Base-by-base conservation (phyloP, 2,329 filamentous ascomycete genomes). In the Cladosporium colombiae region DNA sequence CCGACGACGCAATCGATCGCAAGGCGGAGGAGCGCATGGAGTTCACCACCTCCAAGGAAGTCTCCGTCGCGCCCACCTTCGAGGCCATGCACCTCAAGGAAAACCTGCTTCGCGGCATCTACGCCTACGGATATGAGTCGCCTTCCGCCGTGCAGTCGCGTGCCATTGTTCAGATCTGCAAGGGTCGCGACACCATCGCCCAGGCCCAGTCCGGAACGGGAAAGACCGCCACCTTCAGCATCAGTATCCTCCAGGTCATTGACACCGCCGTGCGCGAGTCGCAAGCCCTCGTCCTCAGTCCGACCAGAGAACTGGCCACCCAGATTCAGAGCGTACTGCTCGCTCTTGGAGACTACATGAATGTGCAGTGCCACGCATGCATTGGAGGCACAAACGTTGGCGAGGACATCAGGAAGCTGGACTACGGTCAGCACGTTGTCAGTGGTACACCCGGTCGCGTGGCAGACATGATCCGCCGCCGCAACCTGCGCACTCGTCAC, bases 321-420 rank as follows among this genome's bases (percentile, higher is more conserved):
- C 95, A 99, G 85, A 99, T 99, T 79, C 95, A 99, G 84, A 98
- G 97, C 87, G 95, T 99, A 77, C 93, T 99, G 71, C 89, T 98
- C 78, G 95, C 95, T 78, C 96, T 99, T 71, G 95, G 95, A 80
- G 95, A 99, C 84, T 99, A 97, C 88, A 98, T 99, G 95, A 95
- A 92, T 83, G 88, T 99, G 74, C 91, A 97, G 84, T 97, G 94
- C 88, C 95, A 99, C 81, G 95, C 95, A 79, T 99, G 95, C 84
- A 98, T 99, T 83, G 95, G 95, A 82, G 95, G 96, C 77, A 99
- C 95, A 81, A 95, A 91, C 81, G 93, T 99, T 74, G 91, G 95
- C 80, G 96, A 99, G 71, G 95, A 98, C 84, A 98, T 98, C 90
- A 96, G 95, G 87, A 92, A 93, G 75, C 92, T 99, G 70, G 88